Evolutionary conservation across 1,139 yeast genomes (phyloP).

Genomic region (Scheffersomyces titani): DNA sequence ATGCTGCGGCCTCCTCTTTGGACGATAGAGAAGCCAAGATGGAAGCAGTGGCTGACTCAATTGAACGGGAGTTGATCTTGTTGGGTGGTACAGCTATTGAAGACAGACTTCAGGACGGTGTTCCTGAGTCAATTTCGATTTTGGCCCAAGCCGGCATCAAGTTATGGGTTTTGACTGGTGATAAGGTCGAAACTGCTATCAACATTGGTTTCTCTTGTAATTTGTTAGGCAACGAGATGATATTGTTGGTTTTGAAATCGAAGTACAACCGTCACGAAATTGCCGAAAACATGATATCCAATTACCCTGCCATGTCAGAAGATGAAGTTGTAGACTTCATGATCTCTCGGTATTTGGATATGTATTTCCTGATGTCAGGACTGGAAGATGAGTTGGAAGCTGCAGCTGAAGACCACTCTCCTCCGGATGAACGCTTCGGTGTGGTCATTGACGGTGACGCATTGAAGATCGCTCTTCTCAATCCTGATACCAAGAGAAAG

Average conservation of each 20-base stretch:
- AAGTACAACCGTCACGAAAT: conserved; percentile 34
- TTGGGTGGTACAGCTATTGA: conserved; percentile 57
- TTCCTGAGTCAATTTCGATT: conserved; percentile 47
- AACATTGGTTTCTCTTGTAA: conserved; percentile 55
- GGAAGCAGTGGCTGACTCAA: conserved; percentile 50
- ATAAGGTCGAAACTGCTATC: conserved; percentile 53
- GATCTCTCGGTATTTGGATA: conserved; percentile 59
- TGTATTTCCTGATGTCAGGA: conserved; percentile 66
- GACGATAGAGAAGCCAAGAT: conserved; percentile 45
- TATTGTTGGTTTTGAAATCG: conserved; percentile 40
- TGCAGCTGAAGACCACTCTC: conserved; percentile 72
- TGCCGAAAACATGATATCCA: conserved; percentile 28
- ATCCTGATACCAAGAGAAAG: conserved; percentile 58
- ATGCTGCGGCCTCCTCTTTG: conserved; percentile 43
- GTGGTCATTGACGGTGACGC: conserved; percentile 94
- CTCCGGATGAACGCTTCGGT: conserved; percentile 78
- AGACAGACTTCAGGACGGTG: conserved; percentile 53
- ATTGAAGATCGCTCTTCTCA: conserved; percentile 66
- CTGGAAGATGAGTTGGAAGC: conserved; percentile 54
- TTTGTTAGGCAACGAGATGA: conserved; percentile 50
- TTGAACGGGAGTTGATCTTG: conserved; percentile 43
- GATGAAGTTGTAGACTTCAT: conserved; percentile 50
- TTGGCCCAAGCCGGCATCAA: conserved; percentile 52
- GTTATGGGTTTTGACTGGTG: conserved; percentile 55
- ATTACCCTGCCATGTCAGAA: conserved; percentile 29